Evolutionary conservation across 2,329 filamentous ascomycete genomes (phyloP).

Genomic region (Cadophora sp.): DNA sequence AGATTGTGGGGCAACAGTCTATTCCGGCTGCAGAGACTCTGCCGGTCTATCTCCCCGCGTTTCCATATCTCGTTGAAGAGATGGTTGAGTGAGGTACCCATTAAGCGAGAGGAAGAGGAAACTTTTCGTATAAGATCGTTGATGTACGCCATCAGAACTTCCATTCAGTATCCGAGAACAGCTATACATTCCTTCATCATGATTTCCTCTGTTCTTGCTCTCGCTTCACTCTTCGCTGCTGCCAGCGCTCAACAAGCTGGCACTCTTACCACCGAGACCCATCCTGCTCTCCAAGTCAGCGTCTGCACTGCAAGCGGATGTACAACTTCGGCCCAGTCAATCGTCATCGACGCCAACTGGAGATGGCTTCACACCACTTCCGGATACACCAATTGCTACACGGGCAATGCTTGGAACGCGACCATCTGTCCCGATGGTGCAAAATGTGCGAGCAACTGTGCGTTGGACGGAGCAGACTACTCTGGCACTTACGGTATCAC

Average conservation of each 20-base stretch:
- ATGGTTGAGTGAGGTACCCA: slow-evolving; percentile 7
- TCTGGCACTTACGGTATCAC: slow-evolving; percentile 60
- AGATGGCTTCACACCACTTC: slow-evolving; percentile 60
- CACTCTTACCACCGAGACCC: slow-evolving; percentile 54
- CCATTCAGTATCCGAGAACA: slow-evolving; percentile 28
- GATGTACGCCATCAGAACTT: slow-evolving; percentile 15
- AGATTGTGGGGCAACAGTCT: slow-evolving; percentile 20
- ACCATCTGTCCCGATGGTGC: slow-evolving; percentile 52
- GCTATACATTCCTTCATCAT: slow-evolving; percentile 37
- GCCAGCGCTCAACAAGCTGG: slow-evolving; percentile 57
- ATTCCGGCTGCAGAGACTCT: slow-evolving; percentile 36
- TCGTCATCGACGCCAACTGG: slow-evolving; percentile 65
- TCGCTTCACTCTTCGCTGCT: slow-evolving; percentile 53
- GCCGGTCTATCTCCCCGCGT: slow-evolving; percentile 40
- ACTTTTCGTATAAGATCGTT: slow-evolving; percentile 37
- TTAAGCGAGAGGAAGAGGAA: slow-evolving; percentile 14
- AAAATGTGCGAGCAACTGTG: slow-evolving; percentile 58
- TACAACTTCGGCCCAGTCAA: slow-evolving; percentile 53
- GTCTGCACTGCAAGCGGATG: slow-evolving; percentile 58
- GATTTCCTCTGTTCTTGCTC: slow-evolving; percentile 46
- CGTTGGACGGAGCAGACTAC: slow-evolving; percentile 62
- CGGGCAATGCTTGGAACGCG: slow-evolving; percentile 52
- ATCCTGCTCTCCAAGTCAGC: slow-evolving; percentile 60
- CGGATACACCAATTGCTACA: slow-evolving; percentile 52
- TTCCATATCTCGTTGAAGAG: slow-evolving; percentile 33